Conservation (phyloP, 169 alveolate genomes). For the Cardiosporidium cionae region DNA sequence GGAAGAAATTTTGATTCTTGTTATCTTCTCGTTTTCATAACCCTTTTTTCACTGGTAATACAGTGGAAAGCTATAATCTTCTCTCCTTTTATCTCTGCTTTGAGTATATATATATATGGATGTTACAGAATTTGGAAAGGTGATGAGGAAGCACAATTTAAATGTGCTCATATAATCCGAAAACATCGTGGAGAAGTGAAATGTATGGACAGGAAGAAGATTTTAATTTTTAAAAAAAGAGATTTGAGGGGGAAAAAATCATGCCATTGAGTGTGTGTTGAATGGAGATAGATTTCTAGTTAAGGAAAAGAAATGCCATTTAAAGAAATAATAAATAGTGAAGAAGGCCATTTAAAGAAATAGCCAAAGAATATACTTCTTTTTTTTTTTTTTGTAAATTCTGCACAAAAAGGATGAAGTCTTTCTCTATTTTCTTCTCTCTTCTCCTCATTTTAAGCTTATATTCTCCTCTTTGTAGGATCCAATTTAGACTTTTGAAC, state of each 20-base stretch:
- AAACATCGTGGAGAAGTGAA: constrained; percentile 55
- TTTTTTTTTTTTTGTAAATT: neutral
- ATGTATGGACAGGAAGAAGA: neutral
- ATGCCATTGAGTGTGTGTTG: neutral
- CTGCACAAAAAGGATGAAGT: too few relatives aligned
- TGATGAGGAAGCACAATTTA: constrained; percentile 37
- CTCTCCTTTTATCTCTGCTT: neutral
- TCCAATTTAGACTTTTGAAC: neutral
- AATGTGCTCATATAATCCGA: constrained; percentile 39
- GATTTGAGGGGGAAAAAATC: neutral
- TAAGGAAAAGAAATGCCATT: neutral
- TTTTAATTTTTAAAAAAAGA: neutral
- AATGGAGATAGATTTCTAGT: neutral
- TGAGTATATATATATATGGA: neutral
- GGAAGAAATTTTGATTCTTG: neutral
- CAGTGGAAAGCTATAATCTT: neutral
- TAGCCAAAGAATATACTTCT: neutral
- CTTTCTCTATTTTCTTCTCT: neutral
- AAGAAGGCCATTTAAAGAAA: neutral
- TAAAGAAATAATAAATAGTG: neutral
- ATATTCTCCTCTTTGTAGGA: neutral
- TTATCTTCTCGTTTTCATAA: neutral
- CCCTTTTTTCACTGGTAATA: neutral
- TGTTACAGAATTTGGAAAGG: constrained; percentile 55
- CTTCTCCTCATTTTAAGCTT: neutral